Conservation (phyloP, 331 rosid genomes). For the Quercus tomentella region DNA sequence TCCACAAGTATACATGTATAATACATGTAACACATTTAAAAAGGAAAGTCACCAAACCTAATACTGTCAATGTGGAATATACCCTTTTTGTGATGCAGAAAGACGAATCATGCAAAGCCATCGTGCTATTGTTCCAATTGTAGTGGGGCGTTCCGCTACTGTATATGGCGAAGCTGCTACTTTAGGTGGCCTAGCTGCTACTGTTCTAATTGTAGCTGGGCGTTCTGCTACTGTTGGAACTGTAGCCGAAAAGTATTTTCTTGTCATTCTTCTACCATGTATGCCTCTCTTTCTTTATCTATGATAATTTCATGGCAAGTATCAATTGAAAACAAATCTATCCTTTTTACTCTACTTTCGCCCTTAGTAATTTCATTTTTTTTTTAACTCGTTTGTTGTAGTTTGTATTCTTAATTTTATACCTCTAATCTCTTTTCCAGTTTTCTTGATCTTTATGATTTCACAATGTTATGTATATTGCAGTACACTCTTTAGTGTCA, state of each 20-base stretch:
- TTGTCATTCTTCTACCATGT: constrained; percentile 31
- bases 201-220: constrained; percentile 31
- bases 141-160: constrained; percentile 35
- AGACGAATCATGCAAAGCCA: constrained; percentile 31
- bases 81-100: constrained; percentile 48
- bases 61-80: constrained; percentile 26
- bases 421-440: background rate
- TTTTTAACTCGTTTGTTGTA: background rate
- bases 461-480: background rate
- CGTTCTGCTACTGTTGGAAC: constrained; percentile 36
- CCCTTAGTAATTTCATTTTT: background rate
- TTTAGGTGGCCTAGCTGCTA: constrained; percentile 22
- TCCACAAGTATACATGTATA: background rate
- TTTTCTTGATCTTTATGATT: background rate
- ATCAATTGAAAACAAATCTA: constrained; percentile 5
- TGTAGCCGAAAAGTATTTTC: constrained; percentile 6
- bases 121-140: constrained; percentile 35
- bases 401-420: background rate
- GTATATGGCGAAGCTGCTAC: constrained; percentile 28
- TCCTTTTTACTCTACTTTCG: background rate
- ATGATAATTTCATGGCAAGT: constrained; percentile 3
- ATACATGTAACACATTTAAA: constrained; percentile 7
- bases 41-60: constrained; percentile 6
- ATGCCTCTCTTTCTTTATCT: constrained; percentile 34
- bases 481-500: background rate